Base-by-base conservation (phyloP, 805 yeast species). In the Barnettozyma sucrosica region DNA sequence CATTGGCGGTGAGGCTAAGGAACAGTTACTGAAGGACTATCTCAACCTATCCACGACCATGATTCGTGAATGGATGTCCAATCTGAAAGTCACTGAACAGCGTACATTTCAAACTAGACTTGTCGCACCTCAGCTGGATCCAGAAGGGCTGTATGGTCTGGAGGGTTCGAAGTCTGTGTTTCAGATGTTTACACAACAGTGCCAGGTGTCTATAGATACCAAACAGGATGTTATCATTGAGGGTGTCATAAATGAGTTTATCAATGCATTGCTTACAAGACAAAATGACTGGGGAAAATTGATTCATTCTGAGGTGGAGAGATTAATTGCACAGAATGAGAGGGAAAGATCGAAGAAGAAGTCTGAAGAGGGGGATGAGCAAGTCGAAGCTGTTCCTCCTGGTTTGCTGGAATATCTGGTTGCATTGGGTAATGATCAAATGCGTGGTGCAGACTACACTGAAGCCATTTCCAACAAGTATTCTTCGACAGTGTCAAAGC, bases 101-200 rank as follows among this genome's bases (percentile, higher is more conserved):
- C 71, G 69, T 23, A 74, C 81, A 13, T 92, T 92, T 62, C 66
- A 70, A 33, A 70, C 72, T 38, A 79, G 97, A 62, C 69, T 72
- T 14, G 72, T 74, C 7, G 89, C 95, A 7, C 97, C 97, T 7
- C 88, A 81, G 47, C 61, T 68, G 5, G 89, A 83, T 60, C 74
- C 80, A 5, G 88, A 87, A 48, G 77, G 80, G 13, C 69, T 77
- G 14, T 72, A 72, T 44, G 88, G 83, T 23, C 67, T 89, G 47
- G 88, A 88, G 47, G 93, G 89, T 47, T 85, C 89, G 45, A 83
- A 81, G 51, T 82, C 85, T 5, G 82, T 89, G 25, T 81, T 86
- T 62, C 80, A 85, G 51, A 84, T 89, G 83, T 79, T 89, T 49
- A 81, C 83, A n/a, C 96, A 89, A 60, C 96, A 89, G 63, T 83